Percentiles rank a stretch among this genome's conserved stretches.
Evolutionary conservation across 345 rosid genomes (phyloP).

Genomic region (Aquilaria malaccensis): DNA sequence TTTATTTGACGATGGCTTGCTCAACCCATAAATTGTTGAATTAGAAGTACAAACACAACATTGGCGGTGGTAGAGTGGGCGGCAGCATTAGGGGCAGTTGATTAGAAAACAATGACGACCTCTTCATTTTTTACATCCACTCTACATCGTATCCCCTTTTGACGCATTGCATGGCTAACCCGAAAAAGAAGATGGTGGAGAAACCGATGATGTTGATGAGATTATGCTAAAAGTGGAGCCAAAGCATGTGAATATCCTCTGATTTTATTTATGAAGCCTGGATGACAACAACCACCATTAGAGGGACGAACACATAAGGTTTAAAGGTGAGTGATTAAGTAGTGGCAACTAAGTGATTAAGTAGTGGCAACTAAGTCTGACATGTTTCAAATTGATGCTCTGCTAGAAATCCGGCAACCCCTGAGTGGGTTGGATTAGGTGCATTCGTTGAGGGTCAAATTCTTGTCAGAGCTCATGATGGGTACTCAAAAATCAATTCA

Average conservation of each 20-base stretch:
- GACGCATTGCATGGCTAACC: slow-evolving; percentile 35
- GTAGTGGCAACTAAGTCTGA: slow-evolving; percentile 84
- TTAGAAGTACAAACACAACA: slow-evolving; percentile 47
- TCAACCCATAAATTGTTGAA: slow-evolving; percentile 18
- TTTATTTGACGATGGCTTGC: too few relatives aligned
- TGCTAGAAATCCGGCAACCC: slow-evolving; percentile 80
- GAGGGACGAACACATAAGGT: slow-evolving; percentile 68
- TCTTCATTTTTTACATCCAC: too few relatives aligned
- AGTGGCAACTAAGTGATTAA: too few relatives aligned
- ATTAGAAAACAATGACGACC: too few relatives aligned
- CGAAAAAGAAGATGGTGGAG: slow-evolving; percentile 53
- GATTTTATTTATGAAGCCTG: slow-evolving; percentile 56
- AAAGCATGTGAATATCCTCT: slow-evolving; percentile 16
- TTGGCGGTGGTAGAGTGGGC: slow-evolving; percentile 58
- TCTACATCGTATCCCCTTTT: too few relatives aligned
- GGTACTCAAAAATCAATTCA: not conserved
- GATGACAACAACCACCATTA: slow-evolving; percentile 41
- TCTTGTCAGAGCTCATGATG: slow-evolving; percentile 29
- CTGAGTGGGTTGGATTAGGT: slow-evolving; percentile 53
- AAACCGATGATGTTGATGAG: slow-evolving; percentile 59
- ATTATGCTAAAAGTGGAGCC: slow-evolving; percentile 82
- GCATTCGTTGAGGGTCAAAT: slow-evolving; percentile 24
- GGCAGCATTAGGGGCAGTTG: slow-evolving; percentile 44
- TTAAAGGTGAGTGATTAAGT: slow-evolving; percentile 49
- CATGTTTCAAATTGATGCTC: slow-evolving; percentile 80